These are phyloP conservation scores for Aurinia saxatilis DNA, from an alignment of 345 rosid genomes.

Conservation along the genomic window DNA sequence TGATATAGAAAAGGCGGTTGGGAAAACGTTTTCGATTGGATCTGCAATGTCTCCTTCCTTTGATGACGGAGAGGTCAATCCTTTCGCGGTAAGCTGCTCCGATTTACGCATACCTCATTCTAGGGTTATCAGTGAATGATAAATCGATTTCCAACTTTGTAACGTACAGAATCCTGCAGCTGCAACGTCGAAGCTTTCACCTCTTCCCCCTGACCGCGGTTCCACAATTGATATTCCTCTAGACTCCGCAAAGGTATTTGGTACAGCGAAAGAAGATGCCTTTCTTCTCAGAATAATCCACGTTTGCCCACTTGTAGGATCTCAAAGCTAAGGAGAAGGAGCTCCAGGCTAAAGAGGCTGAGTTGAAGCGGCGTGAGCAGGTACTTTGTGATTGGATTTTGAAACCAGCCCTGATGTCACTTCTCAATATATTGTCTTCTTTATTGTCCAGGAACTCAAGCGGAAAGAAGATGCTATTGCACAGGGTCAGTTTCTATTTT, in stretches of 20 bases:
- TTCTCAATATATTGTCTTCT: background rate
- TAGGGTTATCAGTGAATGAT: background rate
- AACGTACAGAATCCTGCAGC: constrained; percentile 58
- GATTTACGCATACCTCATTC: no score
- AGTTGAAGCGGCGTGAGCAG: constrained; percentile 78
- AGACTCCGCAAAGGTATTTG: constrained; percentile 57
- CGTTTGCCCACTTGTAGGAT: constrained; percentile 40
- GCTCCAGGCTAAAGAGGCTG: constrained; percentile 91
- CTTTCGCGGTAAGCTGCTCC: constrained; percentile 61
- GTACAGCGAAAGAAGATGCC: no score
- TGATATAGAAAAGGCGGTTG: no score
- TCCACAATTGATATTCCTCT: constrained; percentile 85
- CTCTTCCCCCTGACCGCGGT: constrained; percentile 88
- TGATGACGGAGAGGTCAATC: constrained; percentile 71
- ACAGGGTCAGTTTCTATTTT: constrained; percentile 34
- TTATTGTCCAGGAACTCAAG: constrained; percentile 63
- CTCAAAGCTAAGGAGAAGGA: constrained; percentile 81
- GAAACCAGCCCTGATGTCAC: no score
- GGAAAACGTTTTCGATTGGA: background rate
- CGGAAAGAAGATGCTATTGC: constrained; percentile 81
- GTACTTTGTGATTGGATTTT: constrained; percentile 27
- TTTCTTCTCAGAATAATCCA: background rate
- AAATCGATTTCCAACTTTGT: background rate
- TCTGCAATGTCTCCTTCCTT: constrained; percentile 64
- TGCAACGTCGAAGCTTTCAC: constrained; percentile 69